Base-by-base conservation (phyloP, 2,329 filamentous ascomycete species). In the Mycocentrospora acerina region DNA sequence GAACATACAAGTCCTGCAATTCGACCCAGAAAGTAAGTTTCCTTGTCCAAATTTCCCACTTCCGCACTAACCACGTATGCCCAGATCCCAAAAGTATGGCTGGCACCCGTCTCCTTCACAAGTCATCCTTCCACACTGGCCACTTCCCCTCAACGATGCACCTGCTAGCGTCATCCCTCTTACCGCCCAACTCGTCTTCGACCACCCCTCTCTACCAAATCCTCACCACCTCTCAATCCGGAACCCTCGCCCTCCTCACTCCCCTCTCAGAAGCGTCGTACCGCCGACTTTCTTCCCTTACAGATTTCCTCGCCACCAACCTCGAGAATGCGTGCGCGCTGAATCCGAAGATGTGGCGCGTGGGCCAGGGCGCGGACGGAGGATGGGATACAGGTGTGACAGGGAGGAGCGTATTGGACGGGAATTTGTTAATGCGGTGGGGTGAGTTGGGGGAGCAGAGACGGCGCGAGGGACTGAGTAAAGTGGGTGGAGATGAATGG, bases 31-130 rank as follows among this genome's bases (percentile, higher is more conserved):
- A 61, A 86, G 89, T 93, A 75, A 69, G 85, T 78, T 10, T 29
- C 13, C 26, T 9, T 30, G 16, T 9, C 9, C 19, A 22, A 22
- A 33, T 10, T 15, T 7, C 26, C 36, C 27, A 24, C 19, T 9
- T 29, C 22, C 10, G 17, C 33, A 18, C 35, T 38, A 44, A 49
- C 33, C n/a, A 24, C n/a, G 16, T 26, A 1, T 26, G 12, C 10
- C 38, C 53, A 95, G 90, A 97, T 62, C 91, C 91, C 12, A 94
- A 95, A 72, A 94, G 90, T 6, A 81, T 95, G 24, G 87, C 91
- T 40, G 93, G 93, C 32, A 86, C 90, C 57, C 81, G 90, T 27
- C 80, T 98, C 16, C 79, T 98, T 7, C 88, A 91, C 67, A 83
- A 88, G 43, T 88, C 87, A 36, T 88, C 89, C 42, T 97, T 98